Evolutionary conservation across 768 basidiomycete genomes (phyloP), one percentile per base, ranked within the genome.

Genomic region (Mycena sanguinolenta): DNA sequence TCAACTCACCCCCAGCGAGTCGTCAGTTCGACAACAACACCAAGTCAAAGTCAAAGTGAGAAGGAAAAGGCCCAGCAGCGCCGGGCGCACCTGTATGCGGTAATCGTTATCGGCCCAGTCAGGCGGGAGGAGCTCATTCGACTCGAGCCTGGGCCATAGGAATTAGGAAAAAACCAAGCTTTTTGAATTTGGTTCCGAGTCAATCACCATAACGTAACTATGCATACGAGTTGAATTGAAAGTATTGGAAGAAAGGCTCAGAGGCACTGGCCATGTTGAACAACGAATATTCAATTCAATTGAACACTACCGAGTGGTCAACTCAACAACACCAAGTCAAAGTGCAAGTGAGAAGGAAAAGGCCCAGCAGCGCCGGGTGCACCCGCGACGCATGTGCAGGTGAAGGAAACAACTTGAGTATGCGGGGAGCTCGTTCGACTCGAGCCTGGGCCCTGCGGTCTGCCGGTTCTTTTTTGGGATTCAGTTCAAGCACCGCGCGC

Each of bases 361-460:
- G 28, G 52, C 52, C 52, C 30, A 38, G 61, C 25, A 32, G 61
- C 19, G 25, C n/a, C 23, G 9, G 19, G 30, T 21, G 49, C 28
- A 23, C 32, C 46, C 25, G 23, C 30, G 8, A 23, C 27, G n/a
- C 9, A 52, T 62, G 4, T 10, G 9, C 10, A 21, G 9, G 8
- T 32, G 25, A 2, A 10, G 10, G 39, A 59, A 1, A 4, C 9
- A 10, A 8, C 17, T 4, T 4, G 39, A 13, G 3, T n/a, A 12
- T 4, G 12, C 27, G 46, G 58, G 28, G n/a, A 49, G 58, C 58
- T 46, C 39, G 58, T 39, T 60, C 58, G 27, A 60, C 58, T 60
- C 42, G 58, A 23, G 60, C 60, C 60, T 50, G 61, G 49, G 49
- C 30, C 32, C 27, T 62, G 16, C 16, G 8, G 36, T 38, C 6